Conservation (phyloP, 1,284 basidiomycete species). For the Apiotrichum mycotoxinovorans region DNA sequence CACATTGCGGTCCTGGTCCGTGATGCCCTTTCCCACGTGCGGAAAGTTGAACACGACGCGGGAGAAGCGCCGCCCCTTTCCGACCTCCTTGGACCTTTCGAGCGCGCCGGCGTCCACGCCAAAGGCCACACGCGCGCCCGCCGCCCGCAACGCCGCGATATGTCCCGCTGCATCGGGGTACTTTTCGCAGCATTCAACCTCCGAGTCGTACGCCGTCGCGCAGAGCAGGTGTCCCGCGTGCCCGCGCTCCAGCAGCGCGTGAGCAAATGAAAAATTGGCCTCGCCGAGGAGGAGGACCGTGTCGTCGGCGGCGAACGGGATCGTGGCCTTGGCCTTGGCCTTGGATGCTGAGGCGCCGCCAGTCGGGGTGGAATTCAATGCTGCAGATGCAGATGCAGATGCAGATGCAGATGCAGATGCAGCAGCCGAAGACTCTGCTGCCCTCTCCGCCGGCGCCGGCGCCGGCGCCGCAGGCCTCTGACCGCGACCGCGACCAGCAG, state of each 20-base stretch:
- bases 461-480: background rate
- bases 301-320: conserved; percentile 74
- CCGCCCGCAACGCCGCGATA: conserved; percentile 58
- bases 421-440: background rate
- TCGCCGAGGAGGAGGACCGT: conserved; percentile 87
- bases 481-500: background rate
- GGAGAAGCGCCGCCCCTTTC: conserved; percentile 57
- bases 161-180: conserved; percentile 74
- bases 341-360: no score
- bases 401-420: background rate
- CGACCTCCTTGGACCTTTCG: conserved; percentile 56
- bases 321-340: conserved; percentile 24
- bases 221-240: conserved; percentile 68
- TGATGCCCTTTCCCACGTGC: conserved; percentile 88
- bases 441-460: background rate
- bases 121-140: conserved; percentile 73
- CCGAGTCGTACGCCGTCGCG: conserved; percentile 83
- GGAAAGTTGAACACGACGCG: conserved; percentile 93
- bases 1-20: conserved; percentile 92
- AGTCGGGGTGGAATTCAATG: no score
- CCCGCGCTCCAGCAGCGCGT: conserved; percentile 61
- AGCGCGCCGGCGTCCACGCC: conserved; percentile 77
- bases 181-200: conserved; percentile 72
- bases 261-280: conserved; percentile 88
- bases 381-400: background rate